Evolutionary conservation across 2,329 filamentous ascomycete genomes (phyloP).

Genomic region (Colletotrichum cuscutae): DNA sequence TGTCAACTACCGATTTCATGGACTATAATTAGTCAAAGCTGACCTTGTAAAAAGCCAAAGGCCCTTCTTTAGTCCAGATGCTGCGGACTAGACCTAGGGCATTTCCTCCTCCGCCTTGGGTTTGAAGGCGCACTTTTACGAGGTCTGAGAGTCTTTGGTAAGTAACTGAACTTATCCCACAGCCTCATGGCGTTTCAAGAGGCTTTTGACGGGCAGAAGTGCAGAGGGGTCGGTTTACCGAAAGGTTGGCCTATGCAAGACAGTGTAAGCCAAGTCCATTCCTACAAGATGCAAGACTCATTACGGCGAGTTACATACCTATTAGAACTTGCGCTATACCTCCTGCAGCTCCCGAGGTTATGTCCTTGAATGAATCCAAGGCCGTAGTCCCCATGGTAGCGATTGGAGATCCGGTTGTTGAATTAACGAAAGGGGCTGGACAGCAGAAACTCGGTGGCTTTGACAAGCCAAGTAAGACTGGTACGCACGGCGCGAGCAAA

Average conservation of each 20-base stretch:
- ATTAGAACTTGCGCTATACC: too few species aligned
- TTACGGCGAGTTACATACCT: too few species aligned
- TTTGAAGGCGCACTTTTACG: background rate
- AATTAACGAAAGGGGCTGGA: too few species aligned
- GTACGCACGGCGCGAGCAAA: too few species aligned
- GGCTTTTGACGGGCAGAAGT: background rate
- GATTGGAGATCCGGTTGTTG: too few species aligned
- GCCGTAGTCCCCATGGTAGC: too few species aligned
- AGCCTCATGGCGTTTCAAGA: background rate
- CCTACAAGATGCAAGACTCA: too few species aligned
- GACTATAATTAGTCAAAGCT: background rate
- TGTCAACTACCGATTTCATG: background rate
- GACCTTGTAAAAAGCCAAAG: background rate
- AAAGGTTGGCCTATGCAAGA: background rate
- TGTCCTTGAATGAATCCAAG: too few species aligned
- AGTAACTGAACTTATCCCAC: background rate
- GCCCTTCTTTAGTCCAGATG: background rate
- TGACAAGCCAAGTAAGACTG: too few species aligned
- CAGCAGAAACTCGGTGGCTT: too few species aligned
- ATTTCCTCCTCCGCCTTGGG: background rate
- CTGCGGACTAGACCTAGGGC: background rate
- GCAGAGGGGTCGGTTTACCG: background rate
- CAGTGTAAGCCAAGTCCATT: background rate
- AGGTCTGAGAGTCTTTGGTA: background rate
- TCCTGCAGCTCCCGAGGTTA: too few species aligned